Evolutionary conservation across 129 eudicot genomes (phyloP).

Genomic region (Cynara cardunculus): DNA sequence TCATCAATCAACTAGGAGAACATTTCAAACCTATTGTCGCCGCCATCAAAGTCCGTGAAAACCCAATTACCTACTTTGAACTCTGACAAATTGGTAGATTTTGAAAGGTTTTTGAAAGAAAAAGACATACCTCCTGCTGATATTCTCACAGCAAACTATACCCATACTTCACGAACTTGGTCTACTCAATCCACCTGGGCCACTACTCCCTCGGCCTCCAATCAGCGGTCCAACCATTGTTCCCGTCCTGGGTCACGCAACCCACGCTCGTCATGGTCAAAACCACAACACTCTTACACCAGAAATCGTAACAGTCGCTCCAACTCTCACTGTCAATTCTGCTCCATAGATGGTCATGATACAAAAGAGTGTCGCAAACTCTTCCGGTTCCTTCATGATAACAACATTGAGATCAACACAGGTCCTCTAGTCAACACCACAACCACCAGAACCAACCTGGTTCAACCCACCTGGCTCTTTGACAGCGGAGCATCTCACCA

Average conservation of each 20-base stretch:
- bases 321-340: no score
- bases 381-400: no score
- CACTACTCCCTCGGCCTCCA: neutral
- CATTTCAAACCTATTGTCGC: neutral
- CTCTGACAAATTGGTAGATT: neutral
- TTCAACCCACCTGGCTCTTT: neutral
- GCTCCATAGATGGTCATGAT: no score
- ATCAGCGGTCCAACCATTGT: neutral
- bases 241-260: neutral
- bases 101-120: neutral
- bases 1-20: neutral
- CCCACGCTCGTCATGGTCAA: neutral
- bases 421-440: neutral
- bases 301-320: no score
- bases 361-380: no score
- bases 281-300: neutral
- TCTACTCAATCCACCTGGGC: neutral
- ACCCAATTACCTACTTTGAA: slow-evolving; percentile 8
- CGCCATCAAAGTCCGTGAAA: slow-evolving; percentile 1
- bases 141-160: neutral
- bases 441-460: neutral
- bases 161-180: neutral
- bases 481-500: slow-evolving; percentile 20
- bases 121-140: neutral
- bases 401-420: no score